Base-by-base conservation (phyloP, 2,329 filamentous ascomycete species). In the Talaromyces verruculosus region DNA sequence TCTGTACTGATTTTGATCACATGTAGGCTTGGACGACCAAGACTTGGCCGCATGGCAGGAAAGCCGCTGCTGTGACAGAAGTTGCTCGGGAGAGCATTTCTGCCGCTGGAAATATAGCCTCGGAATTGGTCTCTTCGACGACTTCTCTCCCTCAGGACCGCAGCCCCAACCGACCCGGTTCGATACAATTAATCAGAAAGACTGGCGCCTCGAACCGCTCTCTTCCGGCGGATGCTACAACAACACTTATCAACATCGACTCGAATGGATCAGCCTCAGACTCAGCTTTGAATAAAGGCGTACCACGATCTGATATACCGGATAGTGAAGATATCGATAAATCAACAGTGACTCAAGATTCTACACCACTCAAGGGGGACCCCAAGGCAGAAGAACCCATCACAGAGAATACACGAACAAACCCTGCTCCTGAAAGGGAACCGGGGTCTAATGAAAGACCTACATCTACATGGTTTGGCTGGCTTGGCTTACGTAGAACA, bases 21-120 rank as follows among this genome's bases (percentile, higher is more conserved):
- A 8, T 45, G 6, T 67, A 79, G 76, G 77, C 73, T 62, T 82
- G 81, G 81, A 81, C 82, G 69, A 78, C 76, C 33, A 78, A 76
- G 63, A 78, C 79, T 30, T 84, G 82, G 82, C 80, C 80, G 43
- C 76, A 77, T 70, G 73, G 73, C 55, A 75, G 76, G 41, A 84
- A 84, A 72, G 80, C 82, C 58, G 76, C 78, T 43, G 78, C 82
- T 60, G 75, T 83, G 71, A 82, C 81, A 66, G 79, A 84, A 75
- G 78, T 83, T 73, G 81, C 80, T 68, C 78, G 78, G 71, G 82
- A 83, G 73, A 83, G 80, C 71, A 82, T 82, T 60, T 80, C 79
- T 45, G 80, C 79, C 60, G 76, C 79, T 49, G 76, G 76, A 67
- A 76, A 75, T 67, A 71, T 73, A 65, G 73, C 76, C 61, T 76